Conservation (phyloP, 345 rosid species). For the Pseudoturritis turrita region DNA sequence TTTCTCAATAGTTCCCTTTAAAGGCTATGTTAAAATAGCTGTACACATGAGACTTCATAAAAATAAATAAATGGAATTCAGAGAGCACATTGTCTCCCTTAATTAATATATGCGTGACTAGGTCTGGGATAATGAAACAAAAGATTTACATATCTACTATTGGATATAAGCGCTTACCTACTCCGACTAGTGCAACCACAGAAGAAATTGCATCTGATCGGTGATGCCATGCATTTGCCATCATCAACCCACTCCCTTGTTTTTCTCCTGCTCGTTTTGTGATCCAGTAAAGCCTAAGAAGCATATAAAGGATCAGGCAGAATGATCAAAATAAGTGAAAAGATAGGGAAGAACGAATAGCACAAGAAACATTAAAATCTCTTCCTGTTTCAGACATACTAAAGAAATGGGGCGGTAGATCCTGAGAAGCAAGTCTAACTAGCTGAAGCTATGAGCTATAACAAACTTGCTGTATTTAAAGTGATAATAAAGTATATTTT, state of each 20-base stretch:
- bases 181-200: conserved; percentile 84
- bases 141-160: background rate
- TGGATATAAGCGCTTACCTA: conserved; percentile 46
- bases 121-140: background rate
- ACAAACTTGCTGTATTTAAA: background rate
- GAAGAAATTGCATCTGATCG: conserved; percentile 95
- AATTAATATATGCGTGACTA: background rate
- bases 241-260: conserved; percentile 90
- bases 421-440: background rate
- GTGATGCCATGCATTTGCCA: conserved; percentile 99
- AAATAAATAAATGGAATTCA: background rate
- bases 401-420: background rate
- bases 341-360: background rate
- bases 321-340: background rate
- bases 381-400: background rate
- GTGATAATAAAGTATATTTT: background rate
- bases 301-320: background rate
- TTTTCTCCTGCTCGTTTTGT: conserved; percentile 87
- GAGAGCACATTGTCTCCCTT: background rate
- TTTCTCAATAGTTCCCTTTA: background rate
- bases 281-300: conserved; percentile 76
- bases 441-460: background rate
- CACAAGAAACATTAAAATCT: background rate
- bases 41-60: background rate
- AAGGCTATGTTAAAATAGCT: background rate